A percentile compares a stretch with the other conserved stretches of the same genome.
Evolutionary conservation across 2,329 filamentous ascomycete species (phyloP).

Genomic region (Whalleya microplaca): DNA sequence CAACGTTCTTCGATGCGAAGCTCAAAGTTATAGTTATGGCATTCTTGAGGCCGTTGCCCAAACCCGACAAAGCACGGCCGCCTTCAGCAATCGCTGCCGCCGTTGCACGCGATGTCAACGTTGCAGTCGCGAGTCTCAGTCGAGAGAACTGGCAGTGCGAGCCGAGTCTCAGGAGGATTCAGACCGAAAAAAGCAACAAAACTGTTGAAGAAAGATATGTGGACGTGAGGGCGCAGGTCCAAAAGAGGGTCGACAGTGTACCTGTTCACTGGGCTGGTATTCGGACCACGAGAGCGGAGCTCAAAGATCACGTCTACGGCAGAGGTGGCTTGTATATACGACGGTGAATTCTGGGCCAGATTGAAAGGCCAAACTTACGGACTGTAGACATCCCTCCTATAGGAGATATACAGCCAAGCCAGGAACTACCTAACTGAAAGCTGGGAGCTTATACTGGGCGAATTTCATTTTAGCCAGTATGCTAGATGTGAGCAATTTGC

Average conservation of each 20-base stretch:
- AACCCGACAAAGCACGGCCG: slow-evolving; percentile 10
- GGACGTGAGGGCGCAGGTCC: slow-evolving; percentile 52
- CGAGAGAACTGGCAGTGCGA: slow-evolving; percentile 50
- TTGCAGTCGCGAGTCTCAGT: slow-evolving; percentile 50
- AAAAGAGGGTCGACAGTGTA: slow-evolving; percentile 59
- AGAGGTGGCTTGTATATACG: slow-evolving; percentile 54
- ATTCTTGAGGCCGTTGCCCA: slow-evolving; percentile 51
- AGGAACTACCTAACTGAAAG: not conserved
- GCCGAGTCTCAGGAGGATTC: slow-evolving; percentile 43
- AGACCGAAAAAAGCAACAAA: slow-evolving; percentile 45
- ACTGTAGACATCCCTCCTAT: not conserved
- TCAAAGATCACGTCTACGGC: slow-evolving; percentile 54
- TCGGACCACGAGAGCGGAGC: slow-evolving; percentile 50
- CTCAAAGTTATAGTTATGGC: slow-evolving; percentile 64
- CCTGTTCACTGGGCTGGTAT: slow-evolving; percentile 64
- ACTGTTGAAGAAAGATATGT: slow-evolving; percentile 51
- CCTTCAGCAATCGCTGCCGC: slow-evolving; percentile 34
- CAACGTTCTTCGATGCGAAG: slow-evolving; percentile 45
- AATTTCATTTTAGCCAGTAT: not conserved
- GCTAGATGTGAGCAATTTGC: not conserved
- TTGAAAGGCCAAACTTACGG: not conserved
- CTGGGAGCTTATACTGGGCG: not conserved
- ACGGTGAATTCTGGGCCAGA: slow-evolving; percentile 30
- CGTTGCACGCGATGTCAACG: slow-evolving; percentile 45
- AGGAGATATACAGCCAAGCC: not conserved